Evolutionary conservation across 148 eudicot species (phyloP), one percentile per base, ranked within the genome.

Genomic region (Persicaria maculosa): DNA sequence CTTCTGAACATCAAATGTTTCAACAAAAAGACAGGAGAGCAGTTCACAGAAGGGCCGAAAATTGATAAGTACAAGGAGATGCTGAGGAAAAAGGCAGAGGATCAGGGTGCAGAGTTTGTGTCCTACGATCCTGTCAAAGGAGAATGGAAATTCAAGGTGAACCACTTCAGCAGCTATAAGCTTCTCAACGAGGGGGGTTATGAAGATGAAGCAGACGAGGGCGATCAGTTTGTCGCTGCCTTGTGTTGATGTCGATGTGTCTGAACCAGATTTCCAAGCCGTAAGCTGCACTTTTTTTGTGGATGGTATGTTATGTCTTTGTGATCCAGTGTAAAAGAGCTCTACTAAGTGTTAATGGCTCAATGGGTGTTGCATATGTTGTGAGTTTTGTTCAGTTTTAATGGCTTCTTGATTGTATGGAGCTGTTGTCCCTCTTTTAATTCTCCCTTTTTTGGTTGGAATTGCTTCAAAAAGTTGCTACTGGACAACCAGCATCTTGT

Each of bases 91-190:
- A 92, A 96, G 78, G 94, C 97, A 0, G 89, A 86, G 80, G 97
- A 96, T 47, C 99, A 92, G 80, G 97, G 92, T 68, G 97, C 97
- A 14, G 93, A 92, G 76, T 96, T 87, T 83, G 77, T 96, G 72
- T 96, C 94, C 0, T 96, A 89, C 76, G 94, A 96, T 52, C 87
- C 99, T 0, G 81, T 81, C 22, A 86, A 86, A 78, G 99, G 97
- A 50, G 97, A 96, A 78, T 96, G 99, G 99, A 90, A 84, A 74
- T 92, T 96, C 80, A 84, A 85, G 80, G 99, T 96, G 43, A 75
- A 61, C 69, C 99, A 96, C 80, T 92, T 92, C 45, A 65, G 70
- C 70, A 65, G 70, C 12, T 65, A 65, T 43, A 65, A 65, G 47
- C 47, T 65, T 43, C 40, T 31, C 40, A 31, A 31, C 40, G 40